Evolutionary conservation across 495 filamentous ascomycete species (phyloP).

Genomic region (Tricharina praecox): DNA sequence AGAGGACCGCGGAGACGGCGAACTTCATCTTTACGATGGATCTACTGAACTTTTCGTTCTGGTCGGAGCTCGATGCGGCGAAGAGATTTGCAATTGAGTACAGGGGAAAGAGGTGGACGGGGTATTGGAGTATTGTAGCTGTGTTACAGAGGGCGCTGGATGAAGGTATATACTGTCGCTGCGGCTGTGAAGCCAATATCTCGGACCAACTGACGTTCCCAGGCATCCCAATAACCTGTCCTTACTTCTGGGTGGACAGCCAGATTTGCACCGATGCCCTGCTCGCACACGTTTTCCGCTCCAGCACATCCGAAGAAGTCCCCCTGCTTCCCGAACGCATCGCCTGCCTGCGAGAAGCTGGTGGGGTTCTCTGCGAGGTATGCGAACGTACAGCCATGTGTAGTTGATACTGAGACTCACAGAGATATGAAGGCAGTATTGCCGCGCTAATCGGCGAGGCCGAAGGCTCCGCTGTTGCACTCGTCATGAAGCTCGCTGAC

Average conservation of each 20-base stretch:
- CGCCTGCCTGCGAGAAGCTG: conserved; percentile 67
- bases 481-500: conserved; percentile 66
- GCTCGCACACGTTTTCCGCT: conserved; percentile 65
- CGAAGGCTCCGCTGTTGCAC: conserved; percentile 57
- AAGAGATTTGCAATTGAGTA: conserved; percentile 68
- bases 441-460: conserved; percentile 57
- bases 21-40: conserved; percentile 96
- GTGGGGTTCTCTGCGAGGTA: conserved; percentile 69
- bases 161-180: conserved; percentile 42
- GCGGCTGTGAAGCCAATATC: not conserved
- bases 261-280: conserved; percentile 58
- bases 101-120: conserved; percentile 64
- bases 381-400: conserved; percentile 5
- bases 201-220: conserved; percentile 12
- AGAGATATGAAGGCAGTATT: conserved; percentile 68
- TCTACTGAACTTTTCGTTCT: conserved; percentile 89
- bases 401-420: conserved; percentile 25
- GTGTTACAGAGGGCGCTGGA: conserved; percentile 72
- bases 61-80: conserved; percentile 50
- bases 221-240: conserved; percentile 79
- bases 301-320: conserved; percentile 69
- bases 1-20: conserved; percentile 57
- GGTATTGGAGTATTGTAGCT: conserved; percentile 90
- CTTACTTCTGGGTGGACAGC: conserved; percentile 72
- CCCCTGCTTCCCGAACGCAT: conserved; percentile 67